phyloP scores from a whole-genome alignment of 2,329 filamentous ascomycete genomes.

The Chaetomium olivaceum region DNA sequence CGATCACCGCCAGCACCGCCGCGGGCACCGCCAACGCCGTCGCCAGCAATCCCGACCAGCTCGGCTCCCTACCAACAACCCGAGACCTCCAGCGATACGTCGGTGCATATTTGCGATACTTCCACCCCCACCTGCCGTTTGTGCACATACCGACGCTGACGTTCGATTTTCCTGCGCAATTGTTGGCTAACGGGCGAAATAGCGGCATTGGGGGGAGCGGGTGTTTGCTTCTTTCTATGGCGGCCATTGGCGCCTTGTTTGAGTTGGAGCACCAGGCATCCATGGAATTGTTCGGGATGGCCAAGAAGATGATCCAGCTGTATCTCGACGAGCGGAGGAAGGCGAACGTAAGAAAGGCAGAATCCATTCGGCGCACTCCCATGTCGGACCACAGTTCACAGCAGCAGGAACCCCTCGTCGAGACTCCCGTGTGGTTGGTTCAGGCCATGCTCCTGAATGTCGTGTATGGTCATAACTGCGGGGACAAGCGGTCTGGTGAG shows the following conservation, averaged over 20 bases:
- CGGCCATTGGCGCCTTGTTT: constrained; percentile 72
- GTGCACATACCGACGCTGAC: constrained; percentile 87
- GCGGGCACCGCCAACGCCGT: not conserved
- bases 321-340: constrained; percentile 91
- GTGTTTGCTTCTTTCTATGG: constrained; percentile 84
- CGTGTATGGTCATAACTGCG: constrained; percentile 92
- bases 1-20: constrained; percentile 32
- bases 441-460: constrained; percentile 97
- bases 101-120: constrained; percentile 84
- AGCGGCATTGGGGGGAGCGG: constrained; percentile 73
- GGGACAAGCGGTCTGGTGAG: constrained; percentile 85
- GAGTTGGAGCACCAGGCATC: constrained; percentile 80
- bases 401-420: constrained; percentile 60
- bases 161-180: constrained; percentile 75
- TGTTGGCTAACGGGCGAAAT: constrained; percentile 61
- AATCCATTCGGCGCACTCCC: constrained; percentile 53
- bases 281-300: constrained; percentile 84
- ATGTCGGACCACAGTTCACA: constrained; percentile 50
- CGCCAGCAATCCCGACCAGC: constrained; percentile 51
- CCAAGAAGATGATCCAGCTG: constrained; percentile 91
- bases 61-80: constrained; percentile 71
- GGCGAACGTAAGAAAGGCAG: constrained; percentile 71
- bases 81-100: constrained; percentile 88
- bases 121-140: constrained; percentile 94
- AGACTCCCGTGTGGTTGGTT: constrained; percentile 90